Evolutionary conservation across 495 filamentous ascomycete species (phyloP).

Genomic region (Aspergillus indologenus): DNA sequence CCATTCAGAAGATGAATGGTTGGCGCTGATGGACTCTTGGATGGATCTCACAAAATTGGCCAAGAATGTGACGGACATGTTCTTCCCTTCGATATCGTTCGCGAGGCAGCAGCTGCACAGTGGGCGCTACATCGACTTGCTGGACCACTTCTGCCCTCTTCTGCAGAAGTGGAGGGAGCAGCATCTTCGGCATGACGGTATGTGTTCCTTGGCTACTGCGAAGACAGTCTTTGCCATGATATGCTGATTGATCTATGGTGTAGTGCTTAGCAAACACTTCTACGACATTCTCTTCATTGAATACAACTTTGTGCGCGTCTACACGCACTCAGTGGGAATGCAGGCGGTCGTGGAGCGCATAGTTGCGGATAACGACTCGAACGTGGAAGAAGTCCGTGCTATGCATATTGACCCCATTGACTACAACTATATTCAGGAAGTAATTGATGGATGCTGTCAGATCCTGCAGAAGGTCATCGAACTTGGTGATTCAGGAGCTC

Average conservation of each 20-base stretch:
- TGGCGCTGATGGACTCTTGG: slow-evolving; percentile 49
- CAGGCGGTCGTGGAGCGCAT: slow-evolving; percentile 51
- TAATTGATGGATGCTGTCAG: slow-evolving; percentile 51
- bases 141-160: slow-evolving; percentile 51
- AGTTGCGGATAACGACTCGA: slow-evolving; percentile 39
- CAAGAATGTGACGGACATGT: slow-evolving; percentile 52
- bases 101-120: slow-evolving; percentile 50
- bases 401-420: slow-evolving; percentile 52
- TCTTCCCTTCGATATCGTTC: slow-evolving; percentile 51
- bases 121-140: slow-evolving; percentile 50
- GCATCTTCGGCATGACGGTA: slow-evolving; percentile 42
- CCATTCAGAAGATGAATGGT: slow-evolving; percentile 37
- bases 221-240: background rate
- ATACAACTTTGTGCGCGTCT: slow-evolving; percentile 53
- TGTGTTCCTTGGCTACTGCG: slow-evolving; percentile 35
- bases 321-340: slow-evolving; percentile 54
- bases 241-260: background rate
- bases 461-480: slow-evolving; percentile 48
- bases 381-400: slow-evolving; percentile 36
- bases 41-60: slow-evolving; percentile 53
- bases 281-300: slow-evolving; percentile 50
- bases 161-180: slow-evolving; percentile 51
- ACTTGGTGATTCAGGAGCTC: slow-evolving; percentile 37
- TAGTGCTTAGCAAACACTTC: slow-evolving; percentile 43
- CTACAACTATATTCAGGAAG: slow-evolving; percentile 55